These are phyloP conservation scores for Nemania sp. DNA, from an alignment of 2,329 filamentous ascomycete genomes.

Conservation along the genomic window DNA sequence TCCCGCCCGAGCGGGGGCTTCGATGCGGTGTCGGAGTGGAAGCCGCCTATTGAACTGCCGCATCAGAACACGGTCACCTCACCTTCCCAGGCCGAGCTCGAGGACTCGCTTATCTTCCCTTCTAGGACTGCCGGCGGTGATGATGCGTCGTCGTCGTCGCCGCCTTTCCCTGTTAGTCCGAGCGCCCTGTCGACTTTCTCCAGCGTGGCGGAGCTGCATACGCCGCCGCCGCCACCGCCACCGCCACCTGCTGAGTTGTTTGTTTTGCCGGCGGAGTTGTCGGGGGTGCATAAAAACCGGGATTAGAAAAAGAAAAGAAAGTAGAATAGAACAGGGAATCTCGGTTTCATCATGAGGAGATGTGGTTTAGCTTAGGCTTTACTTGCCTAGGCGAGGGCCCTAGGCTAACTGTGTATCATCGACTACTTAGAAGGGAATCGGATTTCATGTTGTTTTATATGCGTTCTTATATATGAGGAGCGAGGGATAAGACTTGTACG, in stretches of 20 bases:
- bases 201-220: background rate
- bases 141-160: no score
- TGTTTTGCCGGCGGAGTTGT: slow-evolving; percentile 20
- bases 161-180: background rate
- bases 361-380: no score
- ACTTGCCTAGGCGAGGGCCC: no score
- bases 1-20: background rate
- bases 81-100: background rate
- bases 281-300: background rate
- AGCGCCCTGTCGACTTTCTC: background rate
- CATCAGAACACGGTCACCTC: background rate
- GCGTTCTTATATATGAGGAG: background rate
- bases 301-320: no score
- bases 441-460: background rate
- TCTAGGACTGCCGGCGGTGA: background rate
- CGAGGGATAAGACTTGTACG: background rate
- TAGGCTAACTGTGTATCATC: no score
- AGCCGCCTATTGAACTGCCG: slow-evolving; percentile 17
- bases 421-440: background rate
- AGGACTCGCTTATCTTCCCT: background rate
- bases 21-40: slow-evolving; percentile 9
- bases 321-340: no score
- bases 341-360: no score
- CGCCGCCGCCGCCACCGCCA: background rate
- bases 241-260: slow-evolving; percentile 18